Percentiles rank a stretch among this genome's conserved stretches.
These are phyloP conservation scores for Verticillium isaacii DNA, from an alignment of 2,329 filamentous ascomycete genomes.

Conservation along the genomic window DNA sequence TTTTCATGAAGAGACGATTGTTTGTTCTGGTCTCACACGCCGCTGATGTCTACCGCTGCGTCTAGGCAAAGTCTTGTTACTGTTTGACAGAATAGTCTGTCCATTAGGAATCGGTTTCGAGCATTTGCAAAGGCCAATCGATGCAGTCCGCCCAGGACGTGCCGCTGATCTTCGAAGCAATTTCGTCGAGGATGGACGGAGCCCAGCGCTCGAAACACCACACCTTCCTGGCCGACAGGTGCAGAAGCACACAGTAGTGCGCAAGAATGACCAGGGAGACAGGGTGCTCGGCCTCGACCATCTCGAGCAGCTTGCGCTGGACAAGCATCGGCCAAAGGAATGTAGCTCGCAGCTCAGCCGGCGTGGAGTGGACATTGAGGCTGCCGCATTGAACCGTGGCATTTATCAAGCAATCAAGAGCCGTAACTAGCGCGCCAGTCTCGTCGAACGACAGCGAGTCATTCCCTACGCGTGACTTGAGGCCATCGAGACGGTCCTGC, in stretches of 20 bases:
- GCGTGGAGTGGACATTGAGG: neutral
- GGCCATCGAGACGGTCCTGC: neutral
- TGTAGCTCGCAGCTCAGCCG: neutral
- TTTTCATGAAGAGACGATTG: neutral
- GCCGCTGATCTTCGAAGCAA: neutral
- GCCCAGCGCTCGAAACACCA: slow-evolving; percentile 1
- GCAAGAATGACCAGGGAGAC: slow-evolving; percentile 40
- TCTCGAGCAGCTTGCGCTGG: neutral
- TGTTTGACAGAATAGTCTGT: too few species aligned
- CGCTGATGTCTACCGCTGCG: too few species aligned
- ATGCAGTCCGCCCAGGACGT: neutral
- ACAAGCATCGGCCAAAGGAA: neutral
- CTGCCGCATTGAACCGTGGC: neutral
- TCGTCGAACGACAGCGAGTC: neutral
- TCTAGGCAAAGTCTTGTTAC: too few species aligned
- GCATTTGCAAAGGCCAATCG: neutral
- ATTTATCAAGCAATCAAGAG: neutral
- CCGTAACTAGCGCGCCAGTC: neutral
- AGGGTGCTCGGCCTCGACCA: neutral
- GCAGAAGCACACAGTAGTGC: slow-evolving; percentile 43
- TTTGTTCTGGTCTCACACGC: too few species aligned
- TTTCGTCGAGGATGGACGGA: neutral
- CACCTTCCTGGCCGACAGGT: slow-evolving; percentile 19
- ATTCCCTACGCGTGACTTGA: neutral
- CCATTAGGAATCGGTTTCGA: neutral